Evolutionary conservation across 345 rosid genomes (phyloP).

Genomic region (Firmiana major): DNA sequence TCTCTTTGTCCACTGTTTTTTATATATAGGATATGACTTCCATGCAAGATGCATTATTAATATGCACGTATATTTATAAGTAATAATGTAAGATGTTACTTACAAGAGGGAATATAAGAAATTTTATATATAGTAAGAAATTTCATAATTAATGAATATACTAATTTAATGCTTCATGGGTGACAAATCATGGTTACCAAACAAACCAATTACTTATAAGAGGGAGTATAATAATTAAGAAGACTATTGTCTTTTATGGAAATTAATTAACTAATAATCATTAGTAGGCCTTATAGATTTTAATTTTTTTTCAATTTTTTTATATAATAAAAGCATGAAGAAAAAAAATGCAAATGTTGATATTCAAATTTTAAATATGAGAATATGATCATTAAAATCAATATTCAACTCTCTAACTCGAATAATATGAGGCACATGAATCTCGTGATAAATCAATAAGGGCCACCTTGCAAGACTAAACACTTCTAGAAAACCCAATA

Average conservation of each 20-base stretch:
- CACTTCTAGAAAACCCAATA: too few species aligned
- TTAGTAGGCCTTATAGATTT: too few species aligned
- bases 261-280: background rate
- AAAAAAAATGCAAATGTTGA: too few species aligned
- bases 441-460: too few species aligned
- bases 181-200: background rate
- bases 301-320: too few species aligned
- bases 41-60: conserved; percentile 1
- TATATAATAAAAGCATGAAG: too few species aligned
- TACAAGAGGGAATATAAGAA: background rate
- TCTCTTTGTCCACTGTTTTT: background rate
- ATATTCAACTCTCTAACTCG: too few species aligned
- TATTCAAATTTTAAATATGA: too few species aligned
- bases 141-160: background rate
- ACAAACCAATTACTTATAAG: background rate
- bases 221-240: background rate
- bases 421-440: too few species aligned
- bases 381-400: too few species aligned
- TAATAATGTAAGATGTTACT: background rate
- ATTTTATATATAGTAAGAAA: too few species aligned
- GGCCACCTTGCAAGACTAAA: too few species aligned
- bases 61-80: background rate
- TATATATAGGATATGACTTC: background rate
- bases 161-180: background rate
- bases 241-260: background rate